Evolutionary conservation across 108 stramenopile species (phyloP).

Genomic region (Craspedostauros australis): DNA sequence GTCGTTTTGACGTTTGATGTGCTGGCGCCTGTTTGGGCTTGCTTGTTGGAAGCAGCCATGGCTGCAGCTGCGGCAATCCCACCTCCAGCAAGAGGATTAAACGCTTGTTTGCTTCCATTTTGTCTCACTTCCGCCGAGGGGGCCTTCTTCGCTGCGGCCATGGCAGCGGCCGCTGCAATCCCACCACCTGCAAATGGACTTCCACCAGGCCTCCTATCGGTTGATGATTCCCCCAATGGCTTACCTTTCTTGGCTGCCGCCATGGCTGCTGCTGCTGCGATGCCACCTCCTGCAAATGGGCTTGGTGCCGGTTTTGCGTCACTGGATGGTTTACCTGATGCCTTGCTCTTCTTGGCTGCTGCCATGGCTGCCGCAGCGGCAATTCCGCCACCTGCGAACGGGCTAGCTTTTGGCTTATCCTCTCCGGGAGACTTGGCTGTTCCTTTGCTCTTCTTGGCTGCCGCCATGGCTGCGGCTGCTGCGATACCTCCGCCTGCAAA

Average conservation of each 20-base stretch:
- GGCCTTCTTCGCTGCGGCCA: slow-evolving; percentile 5
- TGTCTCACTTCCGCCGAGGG: neutral
- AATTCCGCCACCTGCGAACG: neutral
- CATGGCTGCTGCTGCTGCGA: slow-evolving; percentile 13
- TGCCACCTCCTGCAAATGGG: slow-evolving; percentile 3
- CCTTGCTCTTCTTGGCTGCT: slow-evolving; percentile 1
- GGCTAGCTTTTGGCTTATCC: neutral
- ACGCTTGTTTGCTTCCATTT: neutral
- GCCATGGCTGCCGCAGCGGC: slow-evolving; percentile 1
- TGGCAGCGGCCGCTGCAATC: neutral
- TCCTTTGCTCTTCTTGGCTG: neutral
- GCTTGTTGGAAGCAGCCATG: neutral
- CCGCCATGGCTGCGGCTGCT: slow-evolving; percentile 8
- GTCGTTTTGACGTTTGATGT: neutral
- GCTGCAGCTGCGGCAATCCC: slow-evolving; percentile 14
- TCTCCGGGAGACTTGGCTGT: neutral
- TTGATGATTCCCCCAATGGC: neutral
- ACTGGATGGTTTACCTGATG: neutral
- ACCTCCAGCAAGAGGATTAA: neutral
- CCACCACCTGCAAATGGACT: neutral
- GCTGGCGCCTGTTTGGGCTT: neutral
- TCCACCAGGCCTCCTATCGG: neutral
- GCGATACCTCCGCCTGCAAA: slow-evolving; percentile 16
- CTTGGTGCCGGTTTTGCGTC: neutral
- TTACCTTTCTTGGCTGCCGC: slow-evolving; percentile 10